Conservation (phyloP, 2,329 filamentous ascomycete genomes). For the Dichotomopilus funicola region DNA sequence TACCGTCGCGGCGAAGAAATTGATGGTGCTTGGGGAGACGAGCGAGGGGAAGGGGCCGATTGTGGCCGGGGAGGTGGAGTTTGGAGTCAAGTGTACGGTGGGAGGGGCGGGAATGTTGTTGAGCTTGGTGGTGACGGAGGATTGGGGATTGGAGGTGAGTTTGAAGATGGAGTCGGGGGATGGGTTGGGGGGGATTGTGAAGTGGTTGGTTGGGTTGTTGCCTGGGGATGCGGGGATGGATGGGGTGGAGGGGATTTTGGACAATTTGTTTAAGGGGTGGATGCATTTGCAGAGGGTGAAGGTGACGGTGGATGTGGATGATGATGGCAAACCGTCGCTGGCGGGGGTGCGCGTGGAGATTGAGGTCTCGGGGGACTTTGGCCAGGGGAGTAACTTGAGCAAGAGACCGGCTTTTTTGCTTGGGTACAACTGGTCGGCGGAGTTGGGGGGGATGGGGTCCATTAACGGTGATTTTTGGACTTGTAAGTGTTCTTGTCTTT, state of each 20-base stretch:
- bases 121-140: too few relatives aligned
- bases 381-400: neutral
- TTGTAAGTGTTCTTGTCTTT: neutral
- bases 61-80: too few relatives aligned
- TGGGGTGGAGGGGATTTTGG: too few relatives aligned
- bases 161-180: too few relatives aligned
- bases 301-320: neutral
- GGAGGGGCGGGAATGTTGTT: too few relatives aligned
- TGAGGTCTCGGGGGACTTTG: neutral
- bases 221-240: too few relatives aligned
- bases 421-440: neutral
- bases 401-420: neutral
- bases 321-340: neutral
- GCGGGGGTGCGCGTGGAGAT: neutral
- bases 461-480: neutral
- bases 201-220: too few relatives aligned
- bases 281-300: neutral
- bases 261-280: too few relatives aligned
- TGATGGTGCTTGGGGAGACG: neutral
- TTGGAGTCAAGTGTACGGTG: too few relatives aligned
- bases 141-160: too few relatives aligned
- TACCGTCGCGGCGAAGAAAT: neutral
- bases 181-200: too few relatives aligned
- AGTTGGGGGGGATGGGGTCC: neutral
- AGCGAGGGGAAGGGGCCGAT: neutral